Evolutionary conservation across 2,329 filamentous ascomycete genomes (phyloP), one percentile per base, ranked within the genome.

Genomic region (Aquanectria penicillioides): DNA sequence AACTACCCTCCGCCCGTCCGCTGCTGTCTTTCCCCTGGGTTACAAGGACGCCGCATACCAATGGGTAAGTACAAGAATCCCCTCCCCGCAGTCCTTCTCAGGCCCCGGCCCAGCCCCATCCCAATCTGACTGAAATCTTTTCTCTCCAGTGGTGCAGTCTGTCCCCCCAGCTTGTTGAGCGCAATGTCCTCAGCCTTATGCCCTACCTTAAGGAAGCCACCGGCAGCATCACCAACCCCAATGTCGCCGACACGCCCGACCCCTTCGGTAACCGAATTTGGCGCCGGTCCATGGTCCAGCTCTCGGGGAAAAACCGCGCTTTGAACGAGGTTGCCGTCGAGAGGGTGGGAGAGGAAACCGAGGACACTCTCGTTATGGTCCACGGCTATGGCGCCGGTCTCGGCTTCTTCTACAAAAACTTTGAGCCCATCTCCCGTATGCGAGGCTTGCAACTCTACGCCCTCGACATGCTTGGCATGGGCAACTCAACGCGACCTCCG

Each of bases 321-420:
- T 76, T 99, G 62, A 98, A 99, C 72, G 95, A 99, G 73, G 95
- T 97, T 74, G 93, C 91, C 1, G 87, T 99, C 2, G 92, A 97
- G 78, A 85, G 94, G 46, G 79, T 93, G 1, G 92, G 88, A 29
- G 94, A 97, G 72, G 77, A 89, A 5, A 86, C 87, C 0, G 89
- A 96, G 41, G 89, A 98, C 71, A 95, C 92, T 37, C 82, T 99
- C 13, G 94, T 99, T 38, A 97, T 99, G 87, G 81, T 99, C 5
- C 95, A 99, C 73, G 95, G 95, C 61, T 99, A 99, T 75, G 95
- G 95, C 41, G 95, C 95, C 2, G 95, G 95, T 1, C 83, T 99
- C 1, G 95, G 94, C 18, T 98, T 99, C 78, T 99, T 97, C 82
- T 99, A 97, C 83, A 94, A 95, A 78, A 99, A 99, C 74, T 97